A percentile compares a stretch with the other conserved stretches of the same genome.
Conservation (phyloP, 78 protist genomes). For the Speleostelium caveatum region DNA sequence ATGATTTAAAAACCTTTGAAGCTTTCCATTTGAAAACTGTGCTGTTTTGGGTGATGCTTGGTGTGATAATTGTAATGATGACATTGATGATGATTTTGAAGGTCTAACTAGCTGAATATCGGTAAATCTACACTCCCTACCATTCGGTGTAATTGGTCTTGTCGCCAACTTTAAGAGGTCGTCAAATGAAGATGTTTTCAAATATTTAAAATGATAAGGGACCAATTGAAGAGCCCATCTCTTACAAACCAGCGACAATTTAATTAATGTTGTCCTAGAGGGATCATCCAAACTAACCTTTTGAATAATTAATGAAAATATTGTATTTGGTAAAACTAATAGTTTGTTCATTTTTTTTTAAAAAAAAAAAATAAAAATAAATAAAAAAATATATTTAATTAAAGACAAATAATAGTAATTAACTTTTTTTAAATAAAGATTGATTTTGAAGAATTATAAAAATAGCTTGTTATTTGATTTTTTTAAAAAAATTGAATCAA, state of each 20-base stretch:
- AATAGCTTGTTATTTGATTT: no score
- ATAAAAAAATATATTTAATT: no score
- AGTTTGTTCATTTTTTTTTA: not conserved
- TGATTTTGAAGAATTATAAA: no score
- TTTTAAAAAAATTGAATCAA: no score
- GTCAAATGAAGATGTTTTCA: constrained; percentile 23
- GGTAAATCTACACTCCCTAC: constrained; percentile 38
- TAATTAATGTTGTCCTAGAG: constrained; percentile 6
- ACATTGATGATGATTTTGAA: not conserved
- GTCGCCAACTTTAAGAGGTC: constrained; percentile 7
- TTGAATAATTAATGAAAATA: constrained; percentile 44
- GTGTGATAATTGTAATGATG: not conserved
- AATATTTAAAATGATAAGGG: constrained; percentile 21
- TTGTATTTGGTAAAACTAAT: constrained; percentile 24
- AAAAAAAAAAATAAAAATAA: no score
- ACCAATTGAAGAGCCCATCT: constrained; percentile 43
- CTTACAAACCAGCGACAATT: constrained; percentile 48
- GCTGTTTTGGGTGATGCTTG: not conserved
- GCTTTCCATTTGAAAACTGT: constrained; percentile 8
- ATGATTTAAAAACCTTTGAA: not conserved
- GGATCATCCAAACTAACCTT: constrained; percentile 46
- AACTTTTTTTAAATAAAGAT: no score
- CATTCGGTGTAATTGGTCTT: not conserved
- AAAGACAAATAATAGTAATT: no score
- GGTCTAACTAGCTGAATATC: constrained; percentile 19